These are phyloP conservation scores for Trichoderma cornu-damae DNA, from an alignment of 2,329 filamentous ascomycete genomes.

Conservation along the genomic window DNA sequence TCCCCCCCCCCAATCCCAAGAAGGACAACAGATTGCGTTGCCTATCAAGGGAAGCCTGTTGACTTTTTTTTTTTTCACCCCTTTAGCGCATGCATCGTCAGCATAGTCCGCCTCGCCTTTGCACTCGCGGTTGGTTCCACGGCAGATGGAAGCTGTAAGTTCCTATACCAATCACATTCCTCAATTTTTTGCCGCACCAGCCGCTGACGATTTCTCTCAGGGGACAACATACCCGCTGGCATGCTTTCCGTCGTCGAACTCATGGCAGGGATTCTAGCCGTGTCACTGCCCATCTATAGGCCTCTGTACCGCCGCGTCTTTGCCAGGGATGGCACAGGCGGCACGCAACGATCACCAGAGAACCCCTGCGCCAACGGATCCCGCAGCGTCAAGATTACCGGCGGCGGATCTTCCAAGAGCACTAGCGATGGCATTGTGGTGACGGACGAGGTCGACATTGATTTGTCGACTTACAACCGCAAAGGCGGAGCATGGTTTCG, in stretches of 20 bases:
- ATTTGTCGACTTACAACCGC: not conserved
- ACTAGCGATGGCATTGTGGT: not conserved
- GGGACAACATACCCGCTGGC: slow-evolving; percentile 4
- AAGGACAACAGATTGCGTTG: not conserved
- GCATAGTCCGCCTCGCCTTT: slow-evolving; percentile 4
- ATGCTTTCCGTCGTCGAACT: slow-evolving; percentile 16
- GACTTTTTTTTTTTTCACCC: too few species aligned
- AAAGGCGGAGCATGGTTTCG: not conserved
- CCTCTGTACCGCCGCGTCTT: not conserved
- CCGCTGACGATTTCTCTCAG: not conserved
- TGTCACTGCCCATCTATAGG: not conserved
- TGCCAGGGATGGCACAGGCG: not conserved
- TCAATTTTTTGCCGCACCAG: too few species aligned
- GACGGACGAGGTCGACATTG: not conserved
- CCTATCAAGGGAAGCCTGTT: not conserved
- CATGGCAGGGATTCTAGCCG: slow-evolving; percentile 19
- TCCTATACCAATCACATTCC: not conserved
- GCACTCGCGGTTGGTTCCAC: not conserved
- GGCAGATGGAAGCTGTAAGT: slow-evolving; percentile 8
- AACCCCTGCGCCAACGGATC: not conserved
- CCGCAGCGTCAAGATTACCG: slow-evolving; percentile 2
- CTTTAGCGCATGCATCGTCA: slow-evolving; percentile 3
- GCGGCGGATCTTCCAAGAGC: not conserved
- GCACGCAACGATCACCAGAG: not conserved
- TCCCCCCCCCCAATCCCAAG: not conserved